Evolutionary conservation across 805 yeast genomes (phyloP).

Genomic region (Myxozyma vanderwaltii): DNA sequence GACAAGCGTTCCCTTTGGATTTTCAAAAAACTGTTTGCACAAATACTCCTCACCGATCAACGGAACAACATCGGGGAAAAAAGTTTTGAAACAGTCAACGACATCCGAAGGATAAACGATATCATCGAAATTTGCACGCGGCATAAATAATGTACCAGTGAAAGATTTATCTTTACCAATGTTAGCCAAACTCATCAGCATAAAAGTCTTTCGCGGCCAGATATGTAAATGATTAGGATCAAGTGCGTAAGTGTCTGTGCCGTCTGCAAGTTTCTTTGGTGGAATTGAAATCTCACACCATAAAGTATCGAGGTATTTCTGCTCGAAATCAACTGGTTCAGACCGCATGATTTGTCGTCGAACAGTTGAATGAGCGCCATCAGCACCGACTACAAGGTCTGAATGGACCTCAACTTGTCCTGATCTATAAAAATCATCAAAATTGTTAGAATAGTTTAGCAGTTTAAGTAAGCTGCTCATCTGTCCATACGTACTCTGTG

Average conservation of each 20-base stretch:
- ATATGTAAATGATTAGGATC: conserved; percentile 82
- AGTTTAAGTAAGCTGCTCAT: neutral
- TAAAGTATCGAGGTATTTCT: conserved; percentile 80
- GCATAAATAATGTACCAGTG: conserved; percentile 86
- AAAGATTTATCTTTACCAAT: conserved; percentile 72
- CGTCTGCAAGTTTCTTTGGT: conserved; percentile 43
- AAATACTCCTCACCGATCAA: conserved; percentile 65
- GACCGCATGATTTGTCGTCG: conserved; percentile 67
- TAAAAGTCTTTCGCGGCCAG: conserved; percentile 85
- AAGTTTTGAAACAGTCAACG: conserved; percentile 54
- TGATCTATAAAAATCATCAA: neutral
- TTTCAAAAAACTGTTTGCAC: conserved; percentile 51
- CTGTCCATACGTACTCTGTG: conserved; percentile 22
- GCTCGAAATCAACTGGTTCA: conserved; percentile 65
- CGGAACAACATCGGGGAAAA: conserved; percentile 75
- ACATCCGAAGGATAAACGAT: conserved; percentile 51
- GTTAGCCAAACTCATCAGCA: conserved; percentile 90
- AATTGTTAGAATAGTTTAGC: neutral
- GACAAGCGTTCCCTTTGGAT: conserved; percentile 79
- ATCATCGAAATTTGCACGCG: conserved; percentile 66
- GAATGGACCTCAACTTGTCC: conserved; percentile 38
- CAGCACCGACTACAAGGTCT: conserved; percentile 78
- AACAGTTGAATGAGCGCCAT: conserved; percentile 78
- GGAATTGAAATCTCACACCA: conserved; percentile 82
- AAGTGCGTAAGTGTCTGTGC: conserved; percentile 50